phyloP scores from a whole-genome alignment of 495 filamentous ascomycete species.

The Aspergillus bertholletiae region DNA sequence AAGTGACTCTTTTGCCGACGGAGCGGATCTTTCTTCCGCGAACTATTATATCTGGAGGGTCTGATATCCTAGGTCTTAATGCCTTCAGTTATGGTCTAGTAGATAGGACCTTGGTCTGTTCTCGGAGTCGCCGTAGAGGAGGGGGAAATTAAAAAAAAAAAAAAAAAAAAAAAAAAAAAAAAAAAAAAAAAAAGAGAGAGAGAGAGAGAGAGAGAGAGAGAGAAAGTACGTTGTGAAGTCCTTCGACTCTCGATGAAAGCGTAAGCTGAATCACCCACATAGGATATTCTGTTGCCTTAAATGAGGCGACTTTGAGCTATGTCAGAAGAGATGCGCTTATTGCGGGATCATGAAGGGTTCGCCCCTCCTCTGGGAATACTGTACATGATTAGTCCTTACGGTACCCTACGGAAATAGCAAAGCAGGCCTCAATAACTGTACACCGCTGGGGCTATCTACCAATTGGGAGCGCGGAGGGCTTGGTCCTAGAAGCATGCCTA shows the following conservation, averaged over 20 bases:
- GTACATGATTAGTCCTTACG: background rate
- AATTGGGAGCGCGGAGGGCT: background rate
- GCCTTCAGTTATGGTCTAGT: no score
- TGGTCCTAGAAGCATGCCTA: no score
- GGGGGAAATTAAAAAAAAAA: no score
- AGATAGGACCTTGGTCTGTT: no score
- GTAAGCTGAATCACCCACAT: background rate
- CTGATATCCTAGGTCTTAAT: no score
- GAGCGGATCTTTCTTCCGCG: background rate
- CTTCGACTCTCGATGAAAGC: background rate
- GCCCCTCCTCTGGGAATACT: background rate
- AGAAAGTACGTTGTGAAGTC: background rate
- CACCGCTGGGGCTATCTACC: background rate
- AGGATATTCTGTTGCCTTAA: background rate
- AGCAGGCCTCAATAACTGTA: background rate
- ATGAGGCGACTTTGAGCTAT: background rate
- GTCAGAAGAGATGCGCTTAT: background rate
- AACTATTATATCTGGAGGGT: no score
- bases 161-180: no score
- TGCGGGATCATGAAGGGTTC: background rate
- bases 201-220: background rate
- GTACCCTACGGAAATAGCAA: background rate
- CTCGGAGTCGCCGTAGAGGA: no score
- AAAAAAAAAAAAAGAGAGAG: no score
- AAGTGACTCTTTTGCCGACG: background rate